phyloP scores from a whole-genome alignment of 768 basidiomycete genomes.

The Psilocybe azurescens region DNA sequence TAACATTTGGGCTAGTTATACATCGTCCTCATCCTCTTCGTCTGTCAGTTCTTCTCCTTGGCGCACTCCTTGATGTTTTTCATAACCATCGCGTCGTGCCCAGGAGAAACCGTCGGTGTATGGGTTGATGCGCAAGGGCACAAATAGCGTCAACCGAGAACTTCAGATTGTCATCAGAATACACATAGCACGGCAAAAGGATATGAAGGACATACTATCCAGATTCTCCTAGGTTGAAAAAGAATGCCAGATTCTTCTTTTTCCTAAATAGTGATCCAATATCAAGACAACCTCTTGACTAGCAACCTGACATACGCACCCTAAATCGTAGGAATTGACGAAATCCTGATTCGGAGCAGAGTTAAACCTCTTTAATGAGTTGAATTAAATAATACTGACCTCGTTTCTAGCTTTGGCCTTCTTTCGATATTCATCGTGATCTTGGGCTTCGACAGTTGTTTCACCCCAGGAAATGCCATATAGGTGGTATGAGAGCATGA shows the following conservation, averaged over 20 bases:
- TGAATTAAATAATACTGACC: constrained; percentile 37
- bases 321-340: constrained; percentile 91
- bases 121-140: constrained; percentile 82
- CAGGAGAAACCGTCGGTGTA: constrained; percentile 86
- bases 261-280: constrained; percentile 36
- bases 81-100: constrained; percentile 72
- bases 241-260: constrained; percentile 74
- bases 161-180: constrained; percentile 41
- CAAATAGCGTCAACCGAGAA: constrained; percentile 75
- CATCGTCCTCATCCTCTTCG: constrained; percentile 64
- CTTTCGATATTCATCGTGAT: constrained; percentile 78
- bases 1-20: constrained; percentile 8
- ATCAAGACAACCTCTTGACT: background rate
- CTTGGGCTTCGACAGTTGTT: constrained; percentile 90
- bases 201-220: constrained; percentile 71
- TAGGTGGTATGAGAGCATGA: constrained; percentile 78
- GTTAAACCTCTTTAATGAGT: background rate
- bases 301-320: constrained; percentile 45
- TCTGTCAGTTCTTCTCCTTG: constrained; percentile 89
- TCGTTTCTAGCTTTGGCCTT: constrained; percentile 73
- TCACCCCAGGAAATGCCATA: constrained; percentile 77
- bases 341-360: constrained; percentile 57
- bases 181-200: background rate
- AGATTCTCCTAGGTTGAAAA: constrained; percentile 83
- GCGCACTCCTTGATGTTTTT: constrained; percentile 64